Percentiles rank a stretch among this genome's conserved stretches.
Conservation (phyloP, 2,329 filamentous ascomycete genomes). For the Colletotrichum caudatum region DNA sequence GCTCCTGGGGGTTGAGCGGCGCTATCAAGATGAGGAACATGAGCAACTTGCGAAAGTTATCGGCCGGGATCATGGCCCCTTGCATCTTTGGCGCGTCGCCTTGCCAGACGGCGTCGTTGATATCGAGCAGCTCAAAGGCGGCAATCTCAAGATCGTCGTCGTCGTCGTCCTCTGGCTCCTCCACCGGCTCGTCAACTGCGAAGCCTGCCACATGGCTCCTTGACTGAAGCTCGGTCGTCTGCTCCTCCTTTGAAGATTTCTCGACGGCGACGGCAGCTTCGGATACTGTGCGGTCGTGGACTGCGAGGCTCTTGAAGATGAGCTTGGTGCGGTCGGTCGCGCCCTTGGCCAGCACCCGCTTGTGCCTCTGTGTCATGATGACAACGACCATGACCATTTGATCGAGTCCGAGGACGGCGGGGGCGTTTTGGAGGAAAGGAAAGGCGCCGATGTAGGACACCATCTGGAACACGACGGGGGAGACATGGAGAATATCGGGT, state of each 20-base stretch:
- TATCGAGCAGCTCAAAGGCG: conserved; percentile 76
- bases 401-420: conserved; percentile 76
- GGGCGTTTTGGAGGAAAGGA: conserved; percentile 77
- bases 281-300: conserved; percentile 72
- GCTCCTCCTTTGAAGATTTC: conserved; percentile 33
- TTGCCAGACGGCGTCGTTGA: conserved; percentile 70
- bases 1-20: conserved; percentile 74
- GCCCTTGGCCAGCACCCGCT: conserved; percentile 69
- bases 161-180: conserved; percentile 63
- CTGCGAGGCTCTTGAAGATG: conserved; percentile 77
- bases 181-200: conserved; percentile 58
- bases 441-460: conserved; percentile 78
- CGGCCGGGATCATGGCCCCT: conserved; percentile 77
- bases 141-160: conserved; percentile 75
- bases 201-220: conserved; percentile 54
- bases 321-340: conserved; percentile 71
- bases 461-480: conserved; percentile 78
- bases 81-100: conserved; percentile 64
- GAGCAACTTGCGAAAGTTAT: conserved; percentile 77
- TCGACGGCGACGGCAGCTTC: conserved; percentile 44
- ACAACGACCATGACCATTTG: conserved; percentile 79
- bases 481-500: conserved; percentile 75
- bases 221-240: conserved; percentile 21
- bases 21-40: conserved; percentile 77
- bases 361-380: conserved; percentile 78